Evolutionary conservation across 2,329 filamentous ascomycete species (phyloP), one percentile per base, ranked within the genome.

Genomic region (Colletotrichum sp.): DNA sequence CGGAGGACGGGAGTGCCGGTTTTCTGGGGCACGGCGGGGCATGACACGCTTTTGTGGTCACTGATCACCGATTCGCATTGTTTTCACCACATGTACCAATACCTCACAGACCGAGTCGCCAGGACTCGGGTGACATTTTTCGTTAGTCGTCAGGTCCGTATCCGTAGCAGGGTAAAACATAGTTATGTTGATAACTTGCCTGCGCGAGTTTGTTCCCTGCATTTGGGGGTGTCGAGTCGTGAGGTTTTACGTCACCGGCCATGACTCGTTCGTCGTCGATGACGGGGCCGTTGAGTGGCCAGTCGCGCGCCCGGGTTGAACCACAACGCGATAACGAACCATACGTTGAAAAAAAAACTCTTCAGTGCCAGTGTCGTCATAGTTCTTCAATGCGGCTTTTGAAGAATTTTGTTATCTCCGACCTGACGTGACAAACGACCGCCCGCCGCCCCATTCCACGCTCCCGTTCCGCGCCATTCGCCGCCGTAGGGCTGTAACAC

Each of bases 201-300:
- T 28, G 24, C 24, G 24, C 15, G 24, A 10, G 55, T 26, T 13
- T 58, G 24, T 28, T 58, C 55, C 55, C 55, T 58, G 55, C 43
- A 52, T 0, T 1, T 30, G 15, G 26, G 5, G 55, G 55, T 26
- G 43, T 52, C n/a, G 10, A 52, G 55, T 67, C 18, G 70, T 75
- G 70, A 64, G 52, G 34, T n/a, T 69, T 58, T 48, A 74, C 74
- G 71, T 76, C 74, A 76, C 43, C 9, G 18, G 21, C 18, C 71
- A 76, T 76, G 74, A 76, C 74, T 76, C 74, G 74, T 55, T 26
- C 18, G 9, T 36, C n/a, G 18, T 34, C 26, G 26, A 34, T 67
- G 24, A 24, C 26, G 13, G 34, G 21, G 18, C 52, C n/a, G 57
- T 60, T 60, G 6, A 61, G 68, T 65, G 48, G 70, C 57, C 74